Percentiles rank a stretch among this genome's conserved stretches.
Conservation (phyloP, 2,329 filamentous ascomycete genomes). For the Claviceps sp. region DNA sequence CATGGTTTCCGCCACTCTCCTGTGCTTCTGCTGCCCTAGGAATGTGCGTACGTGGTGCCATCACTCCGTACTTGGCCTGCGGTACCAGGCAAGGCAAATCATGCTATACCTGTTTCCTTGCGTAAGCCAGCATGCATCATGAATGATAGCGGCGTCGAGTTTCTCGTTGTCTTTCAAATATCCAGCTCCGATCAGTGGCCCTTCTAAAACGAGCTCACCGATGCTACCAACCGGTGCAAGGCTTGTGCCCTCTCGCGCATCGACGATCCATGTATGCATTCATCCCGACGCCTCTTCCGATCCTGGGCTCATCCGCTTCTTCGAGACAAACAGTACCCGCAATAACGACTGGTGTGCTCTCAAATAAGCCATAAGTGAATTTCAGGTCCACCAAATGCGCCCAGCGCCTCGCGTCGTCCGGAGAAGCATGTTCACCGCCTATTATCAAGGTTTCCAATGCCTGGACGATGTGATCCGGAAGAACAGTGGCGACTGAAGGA, state of each 20-base stretch:
- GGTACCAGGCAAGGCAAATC: no score
- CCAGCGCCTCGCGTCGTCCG: neutral
- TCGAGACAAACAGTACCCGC: neutral
- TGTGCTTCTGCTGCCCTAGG: neutral
- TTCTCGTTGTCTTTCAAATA: constrained; percentile 11
- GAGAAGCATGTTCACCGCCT: neutral
- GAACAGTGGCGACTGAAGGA: neutral
- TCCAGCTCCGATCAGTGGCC: constrained; percentile 11
- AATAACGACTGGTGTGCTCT: neutral
- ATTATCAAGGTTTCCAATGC: neutral
- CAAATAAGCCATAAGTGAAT: neutral
- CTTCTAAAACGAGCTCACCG: constrained; percentile 17
- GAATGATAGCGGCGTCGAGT: constrained; percentile 3
- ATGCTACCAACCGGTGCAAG: constrained; percentile 11
- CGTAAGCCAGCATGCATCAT: constrained; percentile 5
- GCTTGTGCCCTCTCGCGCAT: constrained; percentile 6
- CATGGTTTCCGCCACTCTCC: constrained; percentile 34
- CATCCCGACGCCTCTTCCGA: constrained; percentile 5
- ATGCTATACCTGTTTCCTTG: neutral
- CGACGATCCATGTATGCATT: constrained; percentile 11
- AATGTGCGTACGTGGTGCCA: neutral
- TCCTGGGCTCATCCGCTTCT: constrained; percentile 3
- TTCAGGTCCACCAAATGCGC: neutral
- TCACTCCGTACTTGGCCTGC: neutral
- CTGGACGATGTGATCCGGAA: neutral